Base-by-base conservation (phyloP, 192 early-diverging fungal species). In the Gonapodya sp. region DNA sequence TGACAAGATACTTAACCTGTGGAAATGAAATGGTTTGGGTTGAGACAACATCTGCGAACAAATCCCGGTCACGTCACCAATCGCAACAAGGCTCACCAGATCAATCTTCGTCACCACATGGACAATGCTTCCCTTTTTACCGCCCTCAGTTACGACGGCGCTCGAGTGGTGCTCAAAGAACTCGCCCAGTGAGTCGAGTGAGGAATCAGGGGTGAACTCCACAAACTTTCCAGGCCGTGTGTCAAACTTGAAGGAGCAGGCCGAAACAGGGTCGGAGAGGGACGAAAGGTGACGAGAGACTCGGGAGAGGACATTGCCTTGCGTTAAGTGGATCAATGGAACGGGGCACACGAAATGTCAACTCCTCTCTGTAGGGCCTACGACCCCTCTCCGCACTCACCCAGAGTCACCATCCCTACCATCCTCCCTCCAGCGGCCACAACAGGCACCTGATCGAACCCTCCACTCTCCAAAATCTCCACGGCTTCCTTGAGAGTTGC, bases 41-140 rank as follows among this genome's bases (percentile, higher is more conserved):
- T 64, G 46, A 64, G 46, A 8, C 8, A 64, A 16, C 24, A 16
- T 64, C 8, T 16, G 46, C 8, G 46, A 64, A 16, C 24, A 24
- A 64, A n/a, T n/a, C n/a, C n/a, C n/a, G n/a, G n/a, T n/a, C n/a
- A n/a, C n/a, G n/a, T n/a, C n/a, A n/a, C n/a, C n/a, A n/a, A n/a
- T 16, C 46, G 46, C 8, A 64, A 8, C 8, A 64, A 24, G 8
- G 24, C 46, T 64, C 46, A 99, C 87, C 79, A 99, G 85, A 84
- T 99, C 97, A 73, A 98, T 92, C 84, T 97, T 97, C 79, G 96
- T 99, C 34, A 98, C 90, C n/a, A 99, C 94, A 78, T 94, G 92
- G 79, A 85, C 81, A 72, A 96, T 93, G 79, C 89, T 89, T 72
- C 91, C 88, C 73, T 91, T 85, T 46, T 87, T 86, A 31, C 84